Percentiles rank a stretch among this genome's conserved stretches.
phyloP scores from a whole-genome alignment of 805 yeast genomes.

The Yarrowia sp. region DNA sequence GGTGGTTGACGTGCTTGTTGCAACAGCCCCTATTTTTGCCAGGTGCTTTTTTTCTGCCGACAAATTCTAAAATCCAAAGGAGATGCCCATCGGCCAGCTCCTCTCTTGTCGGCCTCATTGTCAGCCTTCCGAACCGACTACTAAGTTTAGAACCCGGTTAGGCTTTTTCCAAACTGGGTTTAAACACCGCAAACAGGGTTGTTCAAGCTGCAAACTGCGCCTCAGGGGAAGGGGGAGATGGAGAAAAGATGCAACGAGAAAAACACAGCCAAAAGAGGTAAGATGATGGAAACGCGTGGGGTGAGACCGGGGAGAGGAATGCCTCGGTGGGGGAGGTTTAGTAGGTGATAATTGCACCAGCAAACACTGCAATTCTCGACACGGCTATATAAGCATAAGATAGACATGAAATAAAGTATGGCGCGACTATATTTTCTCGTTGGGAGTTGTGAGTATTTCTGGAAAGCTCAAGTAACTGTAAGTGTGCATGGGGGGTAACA shows the following conservation, averaged over 20 bases:
- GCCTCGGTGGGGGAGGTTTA: no score
- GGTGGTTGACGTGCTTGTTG: background rate
- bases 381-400: conserved; percentile 22
- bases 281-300: background rate
- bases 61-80: background rate
- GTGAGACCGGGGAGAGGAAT: background rate
- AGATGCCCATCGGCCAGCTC: background rate
- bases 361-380: background rate
- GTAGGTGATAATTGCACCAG: no score
- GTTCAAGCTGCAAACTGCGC: conserved; percentile 10
- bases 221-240: background rate
- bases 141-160: conserved; percentile 5
- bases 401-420: conserved; percentile 12
- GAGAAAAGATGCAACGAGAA: background rate
- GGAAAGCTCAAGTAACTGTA: background rate
- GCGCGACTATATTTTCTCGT: background rate
- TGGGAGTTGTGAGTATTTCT: background rate
- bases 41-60: background rate
- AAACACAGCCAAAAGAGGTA: background rate
- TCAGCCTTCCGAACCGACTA: background rate
- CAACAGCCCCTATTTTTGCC: background rate
- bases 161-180: background rate
- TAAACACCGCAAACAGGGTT: conserved; percentile 19
- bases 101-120: background rate
- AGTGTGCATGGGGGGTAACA: background rate